phyloP scores from a whole-genome alignment of 176 grass and related monocot species.

The Ensete glaucum region DNA sequence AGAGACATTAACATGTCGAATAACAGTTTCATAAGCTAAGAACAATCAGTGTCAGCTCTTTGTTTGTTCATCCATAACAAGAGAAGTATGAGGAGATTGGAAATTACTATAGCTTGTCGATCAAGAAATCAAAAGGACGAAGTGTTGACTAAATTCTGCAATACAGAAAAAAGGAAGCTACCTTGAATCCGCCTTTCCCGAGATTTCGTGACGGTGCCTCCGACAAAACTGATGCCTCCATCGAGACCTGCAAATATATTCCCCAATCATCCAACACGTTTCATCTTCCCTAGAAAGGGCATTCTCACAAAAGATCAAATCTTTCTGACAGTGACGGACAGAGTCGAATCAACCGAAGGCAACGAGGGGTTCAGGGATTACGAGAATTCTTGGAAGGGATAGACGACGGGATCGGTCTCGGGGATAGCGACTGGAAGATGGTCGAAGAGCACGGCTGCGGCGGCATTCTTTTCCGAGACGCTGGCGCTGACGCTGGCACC shows the following conservation, averaged over 20 bases:
- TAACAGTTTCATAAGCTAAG: too few species aligned
- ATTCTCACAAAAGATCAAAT: background rate
- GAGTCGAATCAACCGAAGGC: background rate
- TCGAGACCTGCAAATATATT: conserved; percentile 50
- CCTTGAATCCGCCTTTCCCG: conserved; percentile 37
- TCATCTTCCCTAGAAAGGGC: background rate
- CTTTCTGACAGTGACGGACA: background rate
- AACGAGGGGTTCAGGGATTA: conserved; percentile 9
- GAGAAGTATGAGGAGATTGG: too few species aligned
- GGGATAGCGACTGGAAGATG: conserved; percentile 81
- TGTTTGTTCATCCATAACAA: too few species aligned
- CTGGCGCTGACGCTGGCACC: background rate
- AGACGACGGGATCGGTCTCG: conserved; percentile 78
- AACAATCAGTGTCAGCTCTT: too few species aligned
- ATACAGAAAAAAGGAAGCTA: background rate
- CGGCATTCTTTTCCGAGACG: conserved; percentile 53
- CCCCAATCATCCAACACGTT: background rate
- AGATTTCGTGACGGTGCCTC: conserved; percentile 67
- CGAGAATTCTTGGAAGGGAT: conserved; percentile 95
- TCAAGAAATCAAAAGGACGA: background rate
- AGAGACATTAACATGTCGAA: too few species aligned
- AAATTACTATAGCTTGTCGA: too few species aligned
- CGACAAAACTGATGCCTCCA: conserved; percentile 85
- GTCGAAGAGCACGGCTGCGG: conserved; percentile 67
- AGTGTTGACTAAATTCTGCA: background rate